Base-by-base conservation (phyloP, 352 stramenopile species). In the Globisporangium heterothallicum region DNA sequence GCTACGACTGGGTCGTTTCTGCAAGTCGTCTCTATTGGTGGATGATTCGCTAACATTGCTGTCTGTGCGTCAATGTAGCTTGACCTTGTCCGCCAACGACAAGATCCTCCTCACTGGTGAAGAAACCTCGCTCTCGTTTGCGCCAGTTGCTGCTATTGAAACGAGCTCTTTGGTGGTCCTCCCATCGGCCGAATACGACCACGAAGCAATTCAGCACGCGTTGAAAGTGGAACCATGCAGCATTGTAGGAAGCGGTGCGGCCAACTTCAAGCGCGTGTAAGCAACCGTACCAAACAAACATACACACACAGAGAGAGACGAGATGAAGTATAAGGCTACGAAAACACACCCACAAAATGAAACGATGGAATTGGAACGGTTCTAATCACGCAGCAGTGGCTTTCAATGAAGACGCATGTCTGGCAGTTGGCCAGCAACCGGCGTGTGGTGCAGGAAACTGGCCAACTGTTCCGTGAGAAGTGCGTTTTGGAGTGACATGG, bases 221-320 rank as follows among this genome's bases (percentile, higher is more conserved):
- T 66, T 86, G 34, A 78, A 89, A 68, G 46, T 88, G 44, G 84
- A 95, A 56, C 52, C 74, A 58, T 88, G 76, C 66, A 93, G 56
- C 67, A 69, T 95, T 53, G 68, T 92, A 61, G 83, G 80, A 59
- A 81, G 77, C 53, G 77, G 77, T 27, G 70, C 78, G 30, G 56
- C 81, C 49, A 75, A 86, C 63, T 92, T 91, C 68, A 89, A 90
- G 76, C 81, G 84, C 57, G 71, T 92, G 55, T 90, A 86, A 88
- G n/a, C n/a, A n/a, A n/a, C n/a, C n/a, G n/a, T n/a, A 22, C 22
- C 40, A 44, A 29, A 22, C 58, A 46, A 25, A 32, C 19, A 44
- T 32, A 42, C 29, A 41, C 44, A 43, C 42, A 38, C 32, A 18
- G 32, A n/a, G n/a, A n/a, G n/a, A n/a, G 32, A 38, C 14, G 6